Conservation (phyloP, 805 yeast genomes). For the Pichia paraexigua region DNA sequence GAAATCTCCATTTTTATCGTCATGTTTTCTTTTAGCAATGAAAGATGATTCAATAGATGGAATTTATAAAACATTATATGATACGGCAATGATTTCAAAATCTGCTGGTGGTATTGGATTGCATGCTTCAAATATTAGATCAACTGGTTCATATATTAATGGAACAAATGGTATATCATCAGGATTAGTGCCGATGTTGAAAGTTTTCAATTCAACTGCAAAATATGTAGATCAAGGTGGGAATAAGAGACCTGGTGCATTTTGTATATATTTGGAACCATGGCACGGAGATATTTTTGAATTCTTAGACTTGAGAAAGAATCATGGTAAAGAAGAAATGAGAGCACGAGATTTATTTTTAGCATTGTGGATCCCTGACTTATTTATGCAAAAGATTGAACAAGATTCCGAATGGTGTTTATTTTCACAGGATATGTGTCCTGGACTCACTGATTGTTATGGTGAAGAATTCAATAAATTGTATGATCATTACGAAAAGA, state of each 20-base stretch:
- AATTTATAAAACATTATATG: constrained; percentile 80
- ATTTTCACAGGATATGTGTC: constrained; percentile 84
- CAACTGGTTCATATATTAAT: constrained; percentile 80
- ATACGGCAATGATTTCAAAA: constrained; percentile 85
- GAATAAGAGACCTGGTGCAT: constrained; percentile 96
- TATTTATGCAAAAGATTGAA: constrained; percentile 89
- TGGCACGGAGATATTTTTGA: constrained; percentile 95
- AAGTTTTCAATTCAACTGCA: constrained; percentile 93
- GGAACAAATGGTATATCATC: constrained; percentile 90
- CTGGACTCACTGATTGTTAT: constrained; percentile 73
- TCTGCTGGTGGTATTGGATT: constrained; percentile 95
- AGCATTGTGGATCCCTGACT: constrained; percentile 92
- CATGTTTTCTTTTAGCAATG: constrained; percentile 88
- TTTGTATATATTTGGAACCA: constrained; percentile 89
- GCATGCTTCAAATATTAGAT: constrained; percentile 79
- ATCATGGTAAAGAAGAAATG: constrained; percentile 90
- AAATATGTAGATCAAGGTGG: constrained; percentile 98
- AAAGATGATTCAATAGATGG: constrained; percentile 94
- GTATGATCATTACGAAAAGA: constrained; percentile 64
- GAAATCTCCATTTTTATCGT: constrained; percentile 74
- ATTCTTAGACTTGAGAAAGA: constrained; percentile 78
- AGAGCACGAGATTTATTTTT: constrained; percentile 90
- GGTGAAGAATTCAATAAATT: constrained; percentile 77
- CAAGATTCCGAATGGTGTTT: constrained; percentile 75
- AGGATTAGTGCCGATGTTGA: constrained; percentile 92